These are phyloP conservation scores for Verticillium nubilum DNA, from an alignment of 2,329 filamentous ascomycete species.

Conservation along the genomic window DNA sequence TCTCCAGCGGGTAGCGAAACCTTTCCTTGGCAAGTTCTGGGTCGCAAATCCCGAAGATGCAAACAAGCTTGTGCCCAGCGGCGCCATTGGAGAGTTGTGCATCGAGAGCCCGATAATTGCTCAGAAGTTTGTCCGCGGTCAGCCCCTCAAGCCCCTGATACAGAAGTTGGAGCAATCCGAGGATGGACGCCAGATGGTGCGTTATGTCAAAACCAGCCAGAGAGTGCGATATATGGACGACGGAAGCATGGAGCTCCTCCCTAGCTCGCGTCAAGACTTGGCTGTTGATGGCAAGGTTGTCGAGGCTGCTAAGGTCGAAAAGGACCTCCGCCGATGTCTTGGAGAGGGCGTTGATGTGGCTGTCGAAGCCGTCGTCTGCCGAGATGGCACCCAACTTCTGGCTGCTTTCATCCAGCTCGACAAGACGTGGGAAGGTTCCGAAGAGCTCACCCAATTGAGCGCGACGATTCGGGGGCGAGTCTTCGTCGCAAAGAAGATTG, in stretches of 20 bases:
- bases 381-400: constrained; percentile 33
- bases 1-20: constrained; percentile 37
- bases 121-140: constrained; percentile 26
- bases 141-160: constrained; percentile 19
- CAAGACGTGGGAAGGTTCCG: constrained; percentile 26
- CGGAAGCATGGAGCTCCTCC: constrained; percentile 43
- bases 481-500: constrained; percentile 36
- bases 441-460: constrained; percentile 31
- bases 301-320: constrained; percentile 39
- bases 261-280: constrained; percentile 34
- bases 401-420: constrained; percentile 45
- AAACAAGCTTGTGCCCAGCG: constrained; percentile 45
- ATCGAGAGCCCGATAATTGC: constrained; percentile 51
- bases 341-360: constrained; percentile 41
- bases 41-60: constrained; percentile 47
- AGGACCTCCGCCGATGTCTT: constrained; percentile 39
- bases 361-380: constrained; percentile 41
- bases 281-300: constrained; percentile 32
- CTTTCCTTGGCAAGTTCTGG: constrained; percentile 44
- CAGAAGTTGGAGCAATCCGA: constrained; percentile 14
- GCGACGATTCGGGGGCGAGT: constrained; percentile 35
- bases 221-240: constrained; percentile 42
- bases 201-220: constrained; percentile 46
- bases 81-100: constrained; percentile 52
- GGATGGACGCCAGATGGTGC: constrained; percentile 20